Conservation (phyloP, 768 basidiomycete genomes). For the Trametes cinnabarina region DNA sequence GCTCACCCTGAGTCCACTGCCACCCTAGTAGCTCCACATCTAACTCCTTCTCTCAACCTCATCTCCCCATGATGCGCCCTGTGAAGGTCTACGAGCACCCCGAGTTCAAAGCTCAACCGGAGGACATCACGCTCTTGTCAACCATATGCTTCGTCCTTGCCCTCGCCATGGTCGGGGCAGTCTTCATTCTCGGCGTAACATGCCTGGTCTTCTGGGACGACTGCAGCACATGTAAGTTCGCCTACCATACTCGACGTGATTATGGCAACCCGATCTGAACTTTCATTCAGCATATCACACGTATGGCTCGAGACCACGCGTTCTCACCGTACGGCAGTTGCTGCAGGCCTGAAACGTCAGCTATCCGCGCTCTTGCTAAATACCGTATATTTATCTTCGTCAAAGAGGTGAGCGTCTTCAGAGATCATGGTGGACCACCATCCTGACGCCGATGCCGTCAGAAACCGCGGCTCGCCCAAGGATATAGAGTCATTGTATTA, state of each 20-base stretch:
- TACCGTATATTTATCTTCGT: background rate
- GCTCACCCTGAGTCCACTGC: background rate
- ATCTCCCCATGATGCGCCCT: constrained; percentile 16
- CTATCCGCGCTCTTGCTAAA: background rate
- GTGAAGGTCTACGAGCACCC: constrained; percentile 25
- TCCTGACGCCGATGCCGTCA: background rate
- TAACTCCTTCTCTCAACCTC: background rate
- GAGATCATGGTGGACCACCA: background rate
- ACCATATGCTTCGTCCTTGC: constrained; percentile 28
- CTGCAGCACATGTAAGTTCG: constrained; percentile 22
- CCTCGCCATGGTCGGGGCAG: constrained; percentile 21
- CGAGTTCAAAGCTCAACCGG: constrained; percentile 19
- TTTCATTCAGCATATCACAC: constrained; percentile 2
- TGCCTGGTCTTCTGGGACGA: constrained; percentile 26
- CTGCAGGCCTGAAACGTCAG: constrained; percentile 1
- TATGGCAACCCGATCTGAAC: too few species aligned
- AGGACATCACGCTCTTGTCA: constrained; percentile 26
- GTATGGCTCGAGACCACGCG: constrained; percentile 13
- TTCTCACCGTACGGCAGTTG: constrained; percentile 15
- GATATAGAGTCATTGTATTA: background rate
- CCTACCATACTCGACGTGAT: background rate
- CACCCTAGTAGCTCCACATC: background rate
- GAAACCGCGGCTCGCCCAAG: too few species aligned
- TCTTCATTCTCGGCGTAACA: constrained; percentile 24
- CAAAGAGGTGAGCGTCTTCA: background rate